These are phyloP conservation scores for Cicer cuneatum DNA, from an alignment of 306 rosid species.

Conservation along the genomic window DNA sequence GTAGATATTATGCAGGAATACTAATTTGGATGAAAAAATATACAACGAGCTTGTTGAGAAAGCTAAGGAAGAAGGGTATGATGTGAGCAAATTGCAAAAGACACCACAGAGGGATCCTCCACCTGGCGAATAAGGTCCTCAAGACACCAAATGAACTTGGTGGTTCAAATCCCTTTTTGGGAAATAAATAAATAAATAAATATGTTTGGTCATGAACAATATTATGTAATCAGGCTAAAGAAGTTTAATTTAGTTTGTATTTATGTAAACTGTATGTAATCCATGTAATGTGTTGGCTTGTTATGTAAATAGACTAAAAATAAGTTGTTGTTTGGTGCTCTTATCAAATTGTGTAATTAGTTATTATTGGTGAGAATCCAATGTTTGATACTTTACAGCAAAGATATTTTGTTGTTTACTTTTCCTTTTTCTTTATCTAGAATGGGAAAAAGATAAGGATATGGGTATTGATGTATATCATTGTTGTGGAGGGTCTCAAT, in stretches of 20 bases:
- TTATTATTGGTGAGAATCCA: too few relatives aligned
- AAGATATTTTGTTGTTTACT: not conserved
- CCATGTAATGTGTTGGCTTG: not conserved
- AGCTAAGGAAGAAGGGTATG: constrained; percentile 74
- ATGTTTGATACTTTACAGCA: not conserved
- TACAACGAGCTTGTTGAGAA: constrained; percentile 64
- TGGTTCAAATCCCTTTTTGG: constrained; percentile 65
- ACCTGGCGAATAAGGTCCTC: constrained; percentile 58
- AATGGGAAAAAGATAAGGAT: too few relatives aligned
- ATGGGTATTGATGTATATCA: too few relatives aligned
- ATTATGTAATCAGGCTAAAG: too few relatives aligned
- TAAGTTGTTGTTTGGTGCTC: not conserved
- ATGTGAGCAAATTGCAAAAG: constrained; percentile 82
- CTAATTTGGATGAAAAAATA: constrained; percentile 63
- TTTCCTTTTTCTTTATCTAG: not conserved
- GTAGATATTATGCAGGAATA: constrained; percentile 67
- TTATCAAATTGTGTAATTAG: not conserved
- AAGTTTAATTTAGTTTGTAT: too few relatives aligned
- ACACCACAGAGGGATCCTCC: constrained; percentile 78
- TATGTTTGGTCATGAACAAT: too few relatives aligned
- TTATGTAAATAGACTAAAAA: not conserved
- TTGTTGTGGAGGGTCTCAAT: too few relatives aligned
- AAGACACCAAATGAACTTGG: constrained; percentile 73
- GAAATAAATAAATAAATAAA: not conserved
- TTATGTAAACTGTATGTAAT: too few relatives aligned